phyloP scores from a whole-genome alignment of 352 stramenopile genomes.

The Stephanocyclus meneghinianus region DNA sequence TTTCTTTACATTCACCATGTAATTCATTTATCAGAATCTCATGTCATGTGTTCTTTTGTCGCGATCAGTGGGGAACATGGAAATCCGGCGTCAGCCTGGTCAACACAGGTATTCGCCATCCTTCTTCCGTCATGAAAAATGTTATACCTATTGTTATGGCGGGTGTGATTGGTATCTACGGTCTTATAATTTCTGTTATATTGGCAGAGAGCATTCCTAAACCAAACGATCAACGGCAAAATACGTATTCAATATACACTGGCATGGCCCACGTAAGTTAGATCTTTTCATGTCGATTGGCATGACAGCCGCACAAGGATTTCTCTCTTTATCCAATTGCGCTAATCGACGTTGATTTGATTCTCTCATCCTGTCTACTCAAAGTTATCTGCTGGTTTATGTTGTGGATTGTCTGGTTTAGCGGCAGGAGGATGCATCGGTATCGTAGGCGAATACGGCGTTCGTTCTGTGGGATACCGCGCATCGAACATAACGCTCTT shows the following conservation, averaged over 20 bases:
- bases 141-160: slow-evolving; percentile 84
- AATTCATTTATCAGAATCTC: not conserved
- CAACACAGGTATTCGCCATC: slow-evolving; percentile 79
- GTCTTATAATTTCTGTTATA: slow-evolving; percentile 93
- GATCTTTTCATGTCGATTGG: not conserved
- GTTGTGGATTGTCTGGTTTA: slow-evolving; percentile 90
- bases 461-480: slow-evolving; percentile 72
- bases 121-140: slow-evolving; percentile 81
- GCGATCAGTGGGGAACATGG: slow-evolving; percentile 74
- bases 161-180: slow-evolving; percentile 91
- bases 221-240: slow-evolving; percentile 65
- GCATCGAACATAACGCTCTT: slow-evolving; percentile 75
- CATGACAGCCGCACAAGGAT: not conserved
- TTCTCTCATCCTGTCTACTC: not conserved
- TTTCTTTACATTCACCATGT: too few species aligned
- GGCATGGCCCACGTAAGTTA: slow-evolving; percentile 65
- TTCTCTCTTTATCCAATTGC: not conserved
- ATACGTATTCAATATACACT: slow-evolving; percentile 77
- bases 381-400: slow-evolving; percentile 86
- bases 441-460: slow-evolving; percentile 88
- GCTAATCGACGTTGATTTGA: not conserved
- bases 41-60: slow-evolving; percentile 4
- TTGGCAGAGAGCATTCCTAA: slow-evolving; percentile 87
- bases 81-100: slow-evolving; percentile 72
- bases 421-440: slow-evolving; percentile 93